phyloP scores from a whole-genome alignment of 371 early-diverging fungal genomes.

The Nematocida ironsii region DNA sequence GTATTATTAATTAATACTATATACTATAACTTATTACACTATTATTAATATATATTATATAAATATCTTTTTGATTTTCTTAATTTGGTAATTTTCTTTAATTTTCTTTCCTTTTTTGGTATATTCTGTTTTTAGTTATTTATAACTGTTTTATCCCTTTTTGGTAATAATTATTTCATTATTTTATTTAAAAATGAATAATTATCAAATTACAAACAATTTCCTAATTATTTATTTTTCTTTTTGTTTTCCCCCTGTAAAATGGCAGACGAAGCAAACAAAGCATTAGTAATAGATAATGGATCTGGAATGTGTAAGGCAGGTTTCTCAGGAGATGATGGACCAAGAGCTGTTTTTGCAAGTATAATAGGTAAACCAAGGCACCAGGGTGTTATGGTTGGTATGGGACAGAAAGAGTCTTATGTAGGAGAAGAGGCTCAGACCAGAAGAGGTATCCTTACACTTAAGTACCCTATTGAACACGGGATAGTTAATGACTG shows the following conservation, averaged over 20 bases:
- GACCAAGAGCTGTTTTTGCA: conserved; percentile 94
- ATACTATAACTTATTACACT: too few relatives aligned
- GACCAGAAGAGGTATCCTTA: conserved; percentile 96
- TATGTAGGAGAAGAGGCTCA: conserved; percentile 99
- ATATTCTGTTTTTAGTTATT: too few relatives aligned
- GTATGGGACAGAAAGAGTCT: conserved; percentile 99
- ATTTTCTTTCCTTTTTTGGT: too few relatives aligned
- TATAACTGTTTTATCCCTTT: too few relatives aligned
- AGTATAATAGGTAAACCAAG: conserved; percentile 98
- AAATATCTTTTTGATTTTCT: too few relatives aligned
- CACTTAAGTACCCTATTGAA: conserved; percentile 97
- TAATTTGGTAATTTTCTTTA: too few relatives aligned
- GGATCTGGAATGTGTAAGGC: conserved; percentile 99
- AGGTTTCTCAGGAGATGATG: conserved; percentile 99
- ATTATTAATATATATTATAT: too few relatives aligned
- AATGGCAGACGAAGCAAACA: conserved; percentile 62
- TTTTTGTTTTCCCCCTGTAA: conserved; percentile 53
- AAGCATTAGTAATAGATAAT: conserved; percentile 82
- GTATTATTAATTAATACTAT: too few relatives aligned
- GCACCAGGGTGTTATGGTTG: conserved; percentile 97
- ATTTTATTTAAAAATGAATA: background rate
- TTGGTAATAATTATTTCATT: background rate
- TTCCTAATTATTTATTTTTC: conserved; percentile 52
- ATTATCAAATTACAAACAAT: conserved; percentile 7
- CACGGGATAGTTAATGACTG: conserved; percentile 99